These are phyloP conservation scores for Talaromyces wortmannii DNA, from an alignment of 495 filamentous ascomycete genomes.

Conservation along the genomic window DNA sequence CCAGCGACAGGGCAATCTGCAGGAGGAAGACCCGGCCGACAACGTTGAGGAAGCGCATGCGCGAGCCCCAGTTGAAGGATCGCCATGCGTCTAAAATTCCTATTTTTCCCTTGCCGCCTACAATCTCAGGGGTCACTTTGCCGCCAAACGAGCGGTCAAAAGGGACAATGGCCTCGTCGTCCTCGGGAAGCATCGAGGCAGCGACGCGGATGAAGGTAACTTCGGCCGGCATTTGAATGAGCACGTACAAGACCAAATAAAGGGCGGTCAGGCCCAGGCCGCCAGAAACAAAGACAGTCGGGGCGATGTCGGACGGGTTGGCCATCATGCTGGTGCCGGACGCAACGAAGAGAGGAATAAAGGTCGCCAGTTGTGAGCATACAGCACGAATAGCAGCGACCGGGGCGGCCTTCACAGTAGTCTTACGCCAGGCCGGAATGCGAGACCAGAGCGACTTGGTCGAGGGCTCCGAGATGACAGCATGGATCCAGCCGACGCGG, in stretches of 20 bases:
- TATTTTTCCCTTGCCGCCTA: conserved; percentile 62
- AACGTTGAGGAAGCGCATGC: conserved; percentile 59
- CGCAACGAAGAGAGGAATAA: conserved; percentile 28
- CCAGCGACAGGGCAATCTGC: conserved; percentile 31
- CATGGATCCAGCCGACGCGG: conserved; percentile 54
- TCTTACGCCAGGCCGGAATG: conserved; percentile 31
- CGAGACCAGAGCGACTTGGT: conserved; percentile 44
- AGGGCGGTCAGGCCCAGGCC: conserved; percentile 25
- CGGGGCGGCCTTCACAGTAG: conserved; percentile 43
- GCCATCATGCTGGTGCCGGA: background rate
- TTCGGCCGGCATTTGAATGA: conserved; percentile 53
- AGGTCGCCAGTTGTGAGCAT: conserved; percentile 26
- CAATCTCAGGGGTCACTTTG: conserved; percentile 50
- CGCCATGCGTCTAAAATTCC: conserved; percentile 65
- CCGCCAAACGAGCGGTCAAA: conserved; percentile 66
- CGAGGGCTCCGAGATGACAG: conserved; percentile 50
- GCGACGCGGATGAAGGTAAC: conserved; percentile 63
- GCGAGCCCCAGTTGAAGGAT: conserved; percentile 59
- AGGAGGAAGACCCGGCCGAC: conserved; percentile 58
- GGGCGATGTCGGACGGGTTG: conserved; percentile 9
- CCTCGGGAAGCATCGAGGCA: conserved; percentile 62
- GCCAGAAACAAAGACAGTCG: conserved; percentile 14
- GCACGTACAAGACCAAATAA: conserved; percentile 28
- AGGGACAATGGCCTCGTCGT: conserved; percentile 65
- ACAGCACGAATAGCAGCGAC: conserved; percentile 40